phyloP scores from a whole-genome alignment of 225 moss, liverwort and hornwort species.

The Polytrichum commune region DNA sequence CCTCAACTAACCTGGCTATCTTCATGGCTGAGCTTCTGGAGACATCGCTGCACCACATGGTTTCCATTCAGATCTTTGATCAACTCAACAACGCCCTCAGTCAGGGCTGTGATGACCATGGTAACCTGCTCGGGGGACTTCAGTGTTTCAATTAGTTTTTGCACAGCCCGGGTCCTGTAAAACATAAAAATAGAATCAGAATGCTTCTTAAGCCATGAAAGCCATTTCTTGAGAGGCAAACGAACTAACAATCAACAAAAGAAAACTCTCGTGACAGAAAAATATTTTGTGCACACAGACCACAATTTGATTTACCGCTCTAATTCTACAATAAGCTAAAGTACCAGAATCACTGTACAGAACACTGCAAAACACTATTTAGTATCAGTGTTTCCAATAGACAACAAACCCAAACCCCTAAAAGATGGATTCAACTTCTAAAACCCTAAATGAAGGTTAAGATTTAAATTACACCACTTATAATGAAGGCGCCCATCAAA shows the following conservation, averaged over 20 bases:
- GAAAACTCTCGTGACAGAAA: too few species aligned
- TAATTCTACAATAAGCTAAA: too few species aligned
- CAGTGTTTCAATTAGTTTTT: slow-evolving; percentile 93
- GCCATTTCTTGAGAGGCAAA: not conserved
- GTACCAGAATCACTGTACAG: too few species aligned
- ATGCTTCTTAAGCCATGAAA: not conserved
- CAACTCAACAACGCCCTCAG: slow-evolving; percentile 87
- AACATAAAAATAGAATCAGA: not conserved
- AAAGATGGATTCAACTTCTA: not conserved
- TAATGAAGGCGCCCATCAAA: too few species aligned
- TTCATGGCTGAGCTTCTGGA: slow-evolving; percentile 86
- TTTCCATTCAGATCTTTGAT: slow-evolving; percentile 98
- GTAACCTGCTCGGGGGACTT: slow-evolving; percentile 90
- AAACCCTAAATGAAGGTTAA: not conserved
- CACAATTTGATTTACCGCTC: too few species aligned
- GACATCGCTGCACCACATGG: slow-evolving; percentile 93
- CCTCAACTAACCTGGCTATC: slow-evolving; percentile 75
- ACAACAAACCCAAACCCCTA: too few species aligned
- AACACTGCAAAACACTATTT: too few species aligned
- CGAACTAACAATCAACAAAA: not conserved
- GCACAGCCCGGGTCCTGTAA: slow-evolving; percentile 89
- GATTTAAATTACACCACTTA: too few species aligned
- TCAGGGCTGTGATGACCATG: slow-evolving; percentile 89
- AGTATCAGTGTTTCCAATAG: too few species aligned
- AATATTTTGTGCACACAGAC: too few species aligned